These are phyloP conservation scores for Pigoraptor vietnamica DNA, from an alignment of 78 protist genomes.

Conservation along the genomic window DNA sequence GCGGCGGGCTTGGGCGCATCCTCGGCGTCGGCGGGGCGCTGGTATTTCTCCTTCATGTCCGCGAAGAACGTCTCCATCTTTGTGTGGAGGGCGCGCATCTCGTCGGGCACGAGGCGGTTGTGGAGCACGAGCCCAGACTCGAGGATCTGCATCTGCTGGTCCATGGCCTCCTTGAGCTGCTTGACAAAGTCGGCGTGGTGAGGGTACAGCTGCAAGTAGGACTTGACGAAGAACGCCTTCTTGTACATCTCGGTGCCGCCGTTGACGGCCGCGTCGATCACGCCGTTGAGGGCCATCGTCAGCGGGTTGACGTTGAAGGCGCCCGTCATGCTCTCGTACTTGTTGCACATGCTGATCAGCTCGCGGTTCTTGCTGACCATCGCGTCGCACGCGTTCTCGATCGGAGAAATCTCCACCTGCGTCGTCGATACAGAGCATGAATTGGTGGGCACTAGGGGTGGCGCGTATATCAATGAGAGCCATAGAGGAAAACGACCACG, in stretches of 20 bases:
- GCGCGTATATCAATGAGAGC: neutral
- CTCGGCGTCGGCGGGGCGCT: neutral
- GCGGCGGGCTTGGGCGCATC: neutral
- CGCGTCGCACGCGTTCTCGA: slow-evolving; percentile 60
- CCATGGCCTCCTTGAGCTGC: neutral
- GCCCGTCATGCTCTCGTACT: slow-evolving; percentile 27
- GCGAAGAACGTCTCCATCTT: slow-evolving; percentile 3
- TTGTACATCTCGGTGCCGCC: slow-evolving; percentile 59
- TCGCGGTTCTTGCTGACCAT: slow-evolving; percentile 53
- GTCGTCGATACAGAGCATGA: neutral
- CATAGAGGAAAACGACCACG: neutral
- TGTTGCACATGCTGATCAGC: neutral
- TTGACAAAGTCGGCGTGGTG: slow-evolving; percentile 2
- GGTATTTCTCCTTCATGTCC: neutral
- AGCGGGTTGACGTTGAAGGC: slow-evolving; percentile 49
- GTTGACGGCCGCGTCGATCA: slow-evolving; percentile 73
- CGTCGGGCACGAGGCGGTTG: neutral
- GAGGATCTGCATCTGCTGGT: neutral
- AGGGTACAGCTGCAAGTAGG: slow-evolving; percentile 34
- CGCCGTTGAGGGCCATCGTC: slow-evolving; percentile 67
- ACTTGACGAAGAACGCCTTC: slow-evolving; percentile 45
- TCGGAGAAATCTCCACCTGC: slow-evolving; percentile 21
- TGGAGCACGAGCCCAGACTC: neutral
- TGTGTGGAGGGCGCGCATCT: neutral
- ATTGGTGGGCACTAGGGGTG: neutral